Conservation (phyloP, 805 yeast genomes). For the Metschnikowia arizonensis region DNA sequence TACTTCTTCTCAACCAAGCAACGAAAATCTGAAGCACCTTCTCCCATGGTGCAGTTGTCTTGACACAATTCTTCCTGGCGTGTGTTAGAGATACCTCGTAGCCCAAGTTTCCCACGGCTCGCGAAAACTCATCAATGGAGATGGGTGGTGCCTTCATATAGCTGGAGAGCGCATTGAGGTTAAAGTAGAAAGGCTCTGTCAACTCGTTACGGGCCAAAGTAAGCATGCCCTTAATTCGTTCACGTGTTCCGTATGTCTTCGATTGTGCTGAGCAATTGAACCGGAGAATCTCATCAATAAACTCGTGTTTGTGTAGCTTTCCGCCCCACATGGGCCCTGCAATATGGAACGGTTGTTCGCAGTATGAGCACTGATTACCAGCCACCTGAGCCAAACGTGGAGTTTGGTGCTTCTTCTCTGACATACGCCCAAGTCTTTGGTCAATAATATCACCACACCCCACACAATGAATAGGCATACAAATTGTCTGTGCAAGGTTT, state of each 20-base stretch:
- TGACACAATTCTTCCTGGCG: slow-evolving; percentile 78
- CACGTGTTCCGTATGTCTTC: slow-evolving; percentile 67
- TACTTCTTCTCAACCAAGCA: slow-evolving; percentile 47
- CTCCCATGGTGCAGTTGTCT: slow-evolving; percentile 87
- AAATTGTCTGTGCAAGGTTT: slow-evolving; percentile 67
- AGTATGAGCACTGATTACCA: slow-evolving; percentile 60
- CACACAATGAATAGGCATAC: slow-evolving; percentile 76
- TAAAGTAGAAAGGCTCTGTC: slow-evolving; percentile 69
- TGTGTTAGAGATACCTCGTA: slow-evolving; percentile 83
- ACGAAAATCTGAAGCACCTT: slow-evolving; percentile 69
- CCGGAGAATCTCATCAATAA: slow-evolving; percentile 60
- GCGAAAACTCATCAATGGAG: slow-evolving; percentile 61
- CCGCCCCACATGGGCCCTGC: slow-evolving; percentile 99
- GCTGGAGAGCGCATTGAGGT: slow-evolving; percentile 72
- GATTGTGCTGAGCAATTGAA: slow-evolving; percentile 48
- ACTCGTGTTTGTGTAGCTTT: slow-evolving; percentile 62
- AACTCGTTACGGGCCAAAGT: slow-evolving; percentile 77
- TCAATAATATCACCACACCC: slow-evolving; percentile 74
- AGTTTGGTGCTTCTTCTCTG: slow-evolving; percentile 51
- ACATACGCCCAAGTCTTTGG: slow-evolving; percentile 71
- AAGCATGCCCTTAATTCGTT: slow-evolving; percentile 89
- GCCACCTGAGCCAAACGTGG: slow-evolving; percentile 55
- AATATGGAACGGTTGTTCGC: slow-evolving; percentile 66
- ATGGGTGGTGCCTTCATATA: slow-evolving; percentile 81
- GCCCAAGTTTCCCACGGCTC: slow-evolving; percentile 84